phyloP scores from a whole-genome alignment of 257 asterid genomes.

The Petrea volubilis region DNA sequence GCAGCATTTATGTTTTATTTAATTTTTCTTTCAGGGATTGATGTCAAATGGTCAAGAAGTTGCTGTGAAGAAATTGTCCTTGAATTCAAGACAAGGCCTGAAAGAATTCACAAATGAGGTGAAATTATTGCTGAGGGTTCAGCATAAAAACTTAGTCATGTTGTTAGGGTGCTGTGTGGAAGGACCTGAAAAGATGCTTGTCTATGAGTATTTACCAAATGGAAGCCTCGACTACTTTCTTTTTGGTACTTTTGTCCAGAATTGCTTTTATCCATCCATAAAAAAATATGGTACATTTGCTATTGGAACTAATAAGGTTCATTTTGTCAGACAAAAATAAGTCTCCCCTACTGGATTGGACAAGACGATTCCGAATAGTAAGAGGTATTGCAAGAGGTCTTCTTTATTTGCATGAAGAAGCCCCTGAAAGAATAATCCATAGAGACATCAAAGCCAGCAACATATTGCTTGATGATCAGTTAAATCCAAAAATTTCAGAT shows the following conservation, averaged over 20 bases:
- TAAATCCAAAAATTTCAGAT: conserved; percentile 86
- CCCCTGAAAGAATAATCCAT: conserved; percentile 82
- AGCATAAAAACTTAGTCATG: conserved; percentile 74
- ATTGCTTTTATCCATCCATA: neutral
- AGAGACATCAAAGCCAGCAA: conserved; percentile 92
- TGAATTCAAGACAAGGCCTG: conserved; percentile 68
- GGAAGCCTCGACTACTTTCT: conserved; percentile 84
- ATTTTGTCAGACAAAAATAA: conserved; percentile 56
- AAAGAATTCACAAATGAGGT: conserved; percentile 80
- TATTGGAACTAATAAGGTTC: conserved; percentile 15
- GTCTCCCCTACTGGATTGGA: conserved; percentile 64
- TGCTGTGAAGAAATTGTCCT: conserved; percentile 78
- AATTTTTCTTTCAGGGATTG: conserved; percentile 53
- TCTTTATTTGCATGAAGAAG: conserved; percentile 85
- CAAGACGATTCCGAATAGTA: conserved; percentile 49
- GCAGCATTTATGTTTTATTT: neutral
- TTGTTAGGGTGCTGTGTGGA: conserved; percentile 83
- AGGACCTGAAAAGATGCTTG: conserved; percentile 90
- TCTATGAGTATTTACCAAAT: conserved; percentile 83
- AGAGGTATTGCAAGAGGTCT: conserved; percentile 80
- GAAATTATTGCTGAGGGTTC: conserved; percentile 65
- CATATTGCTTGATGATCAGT: conserved; percentile 71
- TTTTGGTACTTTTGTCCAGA: conserved; percentile 46
- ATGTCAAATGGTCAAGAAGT: conserved; percentile 79
- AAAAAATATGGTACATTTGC: neutral